These are phyloP conservation scores for Plasmodium ovale DNA, from an alignment of 169 alveolate genomes.

Conservation along the genomic window DNA sequence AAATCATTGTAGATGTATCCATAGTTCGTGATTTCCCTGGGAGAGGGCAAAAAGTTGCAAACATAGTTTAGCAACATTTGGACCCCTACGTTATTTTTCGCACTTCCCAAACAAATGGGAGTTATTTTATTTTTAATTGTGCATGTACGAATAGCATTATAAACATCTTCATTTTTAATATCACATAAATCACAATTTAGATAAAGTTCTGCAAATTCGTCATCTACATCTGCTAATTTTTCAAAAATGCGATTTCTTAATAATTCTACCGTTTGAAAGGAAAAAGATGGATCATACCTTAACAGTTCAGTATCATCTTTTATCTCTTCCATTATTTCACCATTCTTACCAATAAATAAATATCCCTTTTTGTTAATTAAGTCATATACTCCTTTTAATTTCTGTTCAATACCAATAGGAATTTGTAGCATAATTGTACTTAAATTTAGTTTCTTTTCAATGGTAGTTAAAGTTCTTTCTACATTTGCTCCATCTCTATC, in stretches of 20 bases:
- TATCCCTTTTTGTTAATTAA: constrained; percentile 87
- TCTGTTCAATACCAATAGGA: constrained; percentile 92
- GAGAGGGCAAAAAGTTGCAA: constrained; percentile 93
- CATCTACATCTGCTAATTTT: constrained; percentile 94
- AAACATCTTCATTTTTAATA: constrained; percentile 77
- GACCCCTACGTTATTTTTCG: constrained; percentile 95
- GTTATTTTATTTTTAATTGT: constrained; percentile 84
- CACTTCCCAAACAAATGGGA: constrained; percentile 97
- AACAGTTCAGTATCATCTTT: constrained; percentile 87
- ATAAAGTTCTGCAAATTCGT: constrained; percentile 92
- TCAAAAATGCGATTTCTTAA: constrained; percentile 86
- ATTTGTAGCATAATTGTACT: constrained; percentile 82
- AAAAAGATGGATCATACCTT: constrained; percentile 31
- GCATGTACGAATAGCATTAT: constrained; percentile 82
- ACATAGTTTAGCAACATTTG: constrained; percentile 95
- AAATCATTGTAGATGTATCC: constrained; percentile 76
- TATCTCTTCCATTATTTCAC: constrained; percentile 82
- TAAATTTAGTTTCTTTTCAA: constrained; percentile 91
- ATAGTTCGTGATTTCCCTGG: constrained; percentile 82
- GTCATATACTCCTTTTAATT: constrained; percentile 94
- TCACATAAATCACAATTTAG: constrained; percentile 85
- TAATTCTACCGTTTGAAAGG: constrained; percentile 41
- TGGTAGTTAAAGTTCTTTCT: constrained; percentile 86
- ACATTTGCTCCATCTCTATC: constrained; percentile 98
- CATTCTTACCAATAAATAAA: constrained; percentile 92